A percentile compares a stretch with the other conserved stretches of the same genome.
These are phyloP conservation scores for Apiotrichum brassicae DNA, from an alignment of 1,284 basidiomycete species.

Conservation along the genomic window DNA sequence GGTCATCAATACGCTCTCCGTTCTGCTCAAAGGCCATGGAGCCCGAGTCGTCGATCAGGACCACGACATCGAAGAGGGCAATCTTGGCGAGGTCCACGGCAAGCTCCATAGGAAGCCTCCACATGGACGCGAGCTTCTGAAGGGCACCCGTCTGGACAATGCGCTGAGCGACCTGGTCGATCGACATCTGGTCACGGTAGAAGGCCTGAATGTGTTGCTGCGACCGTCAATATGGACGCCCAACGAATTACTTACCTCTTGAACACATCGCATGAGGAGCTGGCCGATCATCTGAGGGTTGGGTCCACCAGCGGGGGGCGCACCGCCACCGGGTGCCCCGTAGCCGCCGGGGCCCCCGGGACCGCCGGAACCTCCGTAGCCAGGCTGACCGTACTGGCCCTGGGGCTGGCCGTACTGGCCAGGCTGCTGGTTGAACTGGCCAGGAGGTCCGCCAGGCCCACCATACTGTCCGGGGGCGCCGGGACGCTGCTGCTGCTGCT, in stretches of 20 bases:
- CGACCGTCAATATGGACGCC: conserved; percentile 17
- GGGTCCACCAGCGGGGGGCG: conserved; percentile 33
- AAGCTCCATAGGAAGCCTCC: conserved; percentile 48
- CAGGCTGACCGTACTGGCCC: conserved; percentile 24
- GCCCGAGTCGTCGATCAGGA: conserved; percentile 48
- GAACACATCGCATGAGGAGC: conserved; percentile 41
- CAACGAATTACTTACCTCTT: conserved; percentile 38
- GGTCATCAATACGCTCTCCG: conserved; percentile 47
- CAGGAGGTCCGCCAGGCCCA: conserved; percentile 9
- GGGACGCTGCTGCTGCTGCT: conserved; percentile 12
- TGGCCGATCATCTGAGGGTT: conserved; percentile 3
- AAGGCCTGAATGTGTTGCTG: conserved; percentile 48
- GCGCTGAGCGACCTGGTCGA: conserved; percentile 46
- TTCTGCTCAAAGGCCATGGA: conserved; percentile 47
- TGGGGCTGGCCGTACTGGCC: conserved; percentile 24
- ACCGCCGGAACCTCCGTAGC: neutral
- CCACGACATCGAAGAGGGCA: conserved; percentile 43
- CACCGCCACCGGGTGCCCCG: too few relatives aligned
- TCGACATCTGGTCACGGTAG: conserved; percentile 47
- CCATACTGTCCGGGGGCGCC: conserved; percentile 13
- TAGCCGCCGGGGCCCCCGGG: conserved; percentile 16
- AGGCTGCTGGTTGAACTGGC: conserved; percentile 26
- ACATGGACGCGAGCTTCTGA: conserved; percentile 45
- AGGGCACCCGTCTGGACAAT: conserved; percentile 46
- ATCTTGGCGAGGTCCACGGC: conserved; percentile 48